Evolutionary conservation across 768 basidiomycete genomes (phyloP), one percentile per base, ranked within the genome.

Genomic region (Collybiopsis confluens): DNA sequence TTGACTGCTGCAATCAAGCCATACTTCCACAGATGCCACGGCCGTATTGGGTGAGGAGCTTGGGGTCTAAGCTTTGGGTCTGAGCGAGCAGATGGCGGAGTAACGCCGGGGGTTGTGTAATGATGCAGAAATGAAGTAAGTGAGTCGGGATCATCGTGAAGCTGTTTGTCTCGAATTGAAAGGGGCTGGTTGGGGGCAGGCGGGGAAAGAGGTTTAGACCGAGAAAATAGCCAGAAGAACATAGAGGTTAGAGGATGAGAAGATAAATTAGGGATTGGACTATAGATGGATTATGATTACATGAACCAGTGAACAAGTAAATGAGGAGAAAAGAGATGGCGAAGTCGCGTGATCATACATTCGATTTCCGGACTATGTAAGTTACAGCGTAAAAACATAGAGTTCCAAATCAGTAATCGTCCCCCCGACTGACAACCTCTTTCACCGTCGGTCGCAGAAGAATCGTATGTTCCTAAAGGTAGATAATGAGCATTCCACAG

Each of bases 371-470:
- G n/a, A n/a, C n/a, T n/a, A n/a, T n/a, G n/a, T n/a, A n/a, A n/a
- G n/a, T 11, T 45, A 7, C 45, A 45, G 24, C 18, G 21, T 30
- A 33, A 47, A 47, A 15, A 18, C 26, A 18, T 33, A 33, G 30
- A 33, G 6, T 35, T 4, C 21, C 20, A 20, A 33, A 13, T 66
- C 62, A 91, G 68, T 90, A 92, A 68, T 92, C 90, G 56, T 88
- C 84, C 23, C 90, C 90, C 59, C 90, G 79, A 69, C 86, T 90
- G 38, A 92, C 86, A 2, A 92, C 81, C 65, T 92, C 90, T 62
- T 92, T 92, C 54, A 82, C 81, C 16, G 91, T 92, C 43, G 90
- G 90, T 48, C 91, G 86, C 47, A 92, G 72, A 26, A 93, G 64
- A 51, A 93, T 90, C 35, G 90, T 92, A 67, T 92, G 90, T 62